Base-by-base conservation (phyloP, 2,329 filamentous ascomycete genomes). In the Aspergillus ibericus region DNA sequence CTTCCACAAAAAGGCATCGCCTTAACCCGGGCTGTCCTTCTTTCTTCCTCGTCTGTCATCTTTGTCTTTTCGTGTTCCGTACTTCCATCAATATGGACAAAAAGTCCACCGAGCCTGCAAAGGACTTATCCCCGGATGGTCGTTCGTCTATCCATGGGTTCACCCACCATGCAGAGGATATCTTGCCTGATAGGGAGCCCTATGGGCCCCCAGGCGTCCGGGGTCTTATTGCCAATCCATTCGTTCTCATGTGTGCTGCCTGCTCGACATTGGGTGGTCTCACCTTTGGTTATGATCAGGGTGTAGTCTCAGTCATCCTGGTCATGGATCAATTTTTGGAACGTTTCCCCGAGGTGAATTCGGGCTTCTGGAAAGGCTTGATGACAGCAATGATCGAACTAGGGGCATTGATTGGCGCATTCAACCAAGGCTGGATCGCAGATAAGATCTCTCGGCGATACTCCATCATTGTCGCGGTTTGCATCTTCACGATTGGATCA, bases 311-410 rank as follows among this genome's bases (percentile, higher is more conserved):
- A 1, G 70, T 83, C 13, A 81, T 80, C 16, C 69, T 83, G 7
- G 79, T 82, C 36, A 83, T 83, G 81, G 76, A 81, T 15, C 80
- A 82, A 55, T 83, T 83, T 59, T 69, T 82, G 3, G 70, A 72
- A 0, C 72, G 72, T 1, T 83, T 83, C 54, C 72, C 78, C 10
- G 73, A 75, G 13, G 76, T 82, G 3, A 71, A 74, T 16, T 69
- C 72, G 5, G 74, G 75, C 0, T 78, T 78, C 59, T 76, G 72
- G 68, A 78, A 78, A 59, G 76, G 76, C n/a, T 58, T 78, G 61
- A 73, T 83, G 72, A 84, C 82, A 8, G 82, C 82, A 3, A 83
- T 83, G 81, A 79, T 84, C 51, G 80, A 83, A 59, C 63, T 83
- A 18, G 81, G 82, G n/a, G 82, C 81, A 8, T 69, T 83, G 16